A percentile compares a stretch with the other conserved stretches of the same genome.
phyloP scores from a whole-genome alignment of 2,329 filamentous ascomycete species.

The Cadophora sp. region DNA sequence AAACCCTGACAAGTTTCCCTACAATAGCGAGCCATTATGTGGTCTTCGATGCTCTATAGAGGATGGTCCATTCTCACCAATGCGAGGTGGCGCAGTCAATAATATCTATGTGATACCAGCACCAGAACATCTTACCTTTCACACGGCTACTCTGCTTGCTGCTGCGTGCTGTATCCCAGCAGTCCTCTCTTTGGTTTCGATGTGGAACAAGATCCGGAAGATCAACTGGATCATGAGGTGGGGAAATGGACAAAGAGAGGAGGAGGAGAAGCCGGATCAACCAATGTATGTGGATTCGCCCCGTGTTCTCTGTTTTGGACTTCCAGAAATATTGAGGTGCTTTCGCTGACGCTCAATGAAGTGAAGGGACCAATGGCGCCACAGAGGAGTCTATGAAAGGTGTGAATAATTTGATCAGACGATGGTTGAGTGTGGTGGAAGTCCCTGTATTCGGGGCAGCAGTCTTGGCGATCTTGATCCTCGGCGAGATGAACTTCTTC shows the following conservation, averaged over 20 bases:
- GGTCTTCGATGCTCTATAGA: conserved; percentile 53
- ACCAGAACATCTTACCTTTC: conserved; percentile 62
- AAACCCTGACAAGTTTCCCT: conserved; percentile 51
- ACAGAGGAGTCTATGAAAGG: conserved; percentile 58
- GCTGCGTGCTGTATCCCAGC: conserved; percentile 71
- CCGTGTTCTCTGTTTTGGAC: not conserved
- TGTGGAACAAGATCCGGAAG: conserved; percentile 69
- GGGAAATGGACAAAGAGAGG: conserved; percentile 40
- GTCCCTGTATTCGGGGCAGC: conserved; percentile 64
- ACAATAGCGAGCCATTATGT: conserved; percentile 50
- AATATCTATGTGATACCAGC: conserved; percentile 69
- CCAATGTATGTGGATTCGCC: conserved; percentile 45
- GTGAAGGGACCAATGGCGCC: conserved; percentile 59
- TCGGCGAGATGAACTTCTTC: conserved; percentile 70
- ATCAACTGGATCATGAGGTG: conserved; percentile 62
- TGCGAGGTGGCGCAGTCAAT: conserved; percentile 61
- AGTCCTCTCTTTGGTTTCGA: conserved; percentile 65
- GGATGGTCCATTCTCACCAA: conserved; percentile 58
- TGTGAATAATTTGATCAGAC: conserved; percentile 60
- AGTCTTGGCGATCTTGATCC: conserved; percentile 62
- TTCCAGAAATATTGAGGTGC: not conserved
- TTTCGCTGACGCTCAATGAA: not conserved
- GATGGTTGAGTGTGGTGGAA: conserved; percentile 61
- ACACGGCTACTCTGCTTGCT: conserved; percentile 64
- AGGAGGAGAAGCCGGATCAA: conserved; percentile 46